Evolutionary conservation across 2,329 filamentous ascomycete species (phyloP).

Genomic region (Gaeumannomyces tritici): DNA sequence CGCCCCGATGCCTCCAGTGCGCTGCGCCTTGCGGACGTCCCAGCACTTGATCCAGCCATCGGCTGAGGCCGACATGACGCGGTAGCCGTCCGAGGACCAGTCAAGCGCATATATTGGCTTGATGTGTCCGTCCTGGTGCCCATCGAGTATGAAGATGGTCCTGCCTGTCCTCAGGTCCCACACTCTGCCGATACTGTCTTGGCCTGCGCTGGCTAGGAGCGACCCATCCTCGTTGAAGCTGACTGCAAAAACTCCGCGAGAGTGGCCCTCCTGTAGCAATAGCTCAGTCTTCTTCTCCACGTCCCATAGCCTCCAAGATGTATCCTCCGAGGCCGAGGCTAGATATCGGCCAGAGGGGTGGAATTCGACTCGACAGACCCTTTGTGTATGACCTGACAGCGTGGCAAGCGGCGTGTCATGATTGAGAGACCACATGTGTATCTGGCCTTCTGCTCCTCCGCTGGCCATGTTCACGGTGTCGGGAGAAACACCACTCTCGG

Average conservation of each 20-base stretch:
- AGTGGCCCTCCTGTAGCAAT: conserved; percentile 87
- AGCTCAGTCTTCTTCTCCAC: conserved; percentile 77
- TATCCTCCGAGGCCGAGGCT: conserved; percentile 90
- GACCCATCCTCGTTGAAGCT: conserved; percentile 89
- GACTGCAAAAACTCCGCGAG: conserved; percentile 82
- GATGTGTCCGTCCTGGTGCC: conserved; percentile 70
- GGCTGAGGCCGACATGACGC: conserved; percentile 84
- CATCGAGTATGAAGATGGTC: conserved; percentile 92
- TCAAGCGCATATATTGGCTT: conserved; percentile 89
- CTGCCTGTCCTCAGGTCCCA: conserved; percentile 92
- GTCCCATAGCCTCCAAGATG: conserved; percentile 95
- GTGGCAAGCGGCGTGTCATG: conserved; percentile 79
- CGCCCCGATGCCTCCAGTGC: conserved; percentile 76
- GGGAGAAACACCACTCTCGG: conserved; percentile 59
- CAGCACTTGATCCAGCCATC: conserved; percentile 98
- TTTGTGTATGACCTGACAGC: conserved; percentile 71
- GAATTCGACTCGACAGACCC: conserved; percentile 88
- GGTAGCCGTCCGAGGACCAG: conserved; percentile 84
- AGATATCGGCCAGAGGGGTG: conserved; percentile 86
- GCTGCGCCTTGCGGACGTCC: conserved; percentile 85
- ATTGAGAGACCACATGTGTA: conserved; percentile 84
- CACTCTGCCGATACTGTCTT: conserved; percentile 89
- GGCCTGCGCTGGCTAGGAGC: conserved; percentile 78
- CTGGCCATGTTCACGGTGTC: conserved; percentile 78
- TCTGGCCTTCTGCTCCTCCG: conserved; percentile 76